Evolutionary conservation across 2,329 filamentous ascomycete species (phyloP), one percentile per base, ranked within the genome.

Genomic region (Whalleya microplaca): DNA sequence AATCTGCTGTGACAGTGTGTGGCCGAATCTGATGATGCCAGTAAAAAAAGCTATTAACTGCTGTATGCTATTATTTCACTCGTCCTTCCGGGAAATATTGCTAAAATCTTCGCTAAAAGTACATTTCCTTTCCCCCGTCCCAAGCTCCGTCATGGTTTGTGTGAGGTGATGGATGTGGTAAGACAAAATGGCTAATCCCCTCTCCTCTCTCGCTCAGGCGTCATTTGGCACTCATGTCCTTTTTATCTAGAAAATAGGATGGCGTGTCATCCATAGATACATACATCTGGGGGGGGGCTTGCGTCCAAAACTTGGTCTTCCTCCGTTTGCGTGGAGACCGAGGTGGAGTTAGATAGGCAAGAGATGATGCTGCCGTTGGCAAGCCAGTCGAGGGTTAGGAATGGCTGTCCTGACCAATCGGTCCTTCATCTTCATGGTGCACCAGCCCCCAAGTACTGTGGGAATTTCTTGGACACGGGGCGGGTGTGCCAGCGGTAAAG

Each of bases 21-120:
- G 9, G n/a, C n/a, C n/a, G n/a, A n/a, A n/a, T n/a, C n/a, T n/a
- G n/a, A n/a, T 27, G 23, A 27, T 27, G 23, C 23, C 9, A 27
- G 23, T 37, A 23, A 47, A 20, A 43, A 51, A 48, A 27, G 29
- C 41, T 55, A 43, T 29, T 45, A 32, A 47, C 52, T 51, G 51
- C 51, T 57, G 51, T 50, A 53, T 64, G 62, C 51, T 63, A 57
- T 61, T 63, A 61, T 62, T 59, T 56, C 48, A 58, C 58, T 60
- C 50, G 40, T 47, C 58, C 58, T 32, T 20, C 51, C 58, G 48
- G 59, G 32, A 55, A 64, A 54, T 67, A 61, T 62, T 67, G 64
- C 58, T 68, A 61, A 65, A 64, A 59, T 64, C 62, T 63, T 63
- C 61, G 61, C 62, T 69, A 69, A 66, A 66, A 68, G 63, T 69